phyloP scores from a whole-genome alignment of 768 basidiomycete genomes.

The Macrolepiota albuminosa region DNA sequence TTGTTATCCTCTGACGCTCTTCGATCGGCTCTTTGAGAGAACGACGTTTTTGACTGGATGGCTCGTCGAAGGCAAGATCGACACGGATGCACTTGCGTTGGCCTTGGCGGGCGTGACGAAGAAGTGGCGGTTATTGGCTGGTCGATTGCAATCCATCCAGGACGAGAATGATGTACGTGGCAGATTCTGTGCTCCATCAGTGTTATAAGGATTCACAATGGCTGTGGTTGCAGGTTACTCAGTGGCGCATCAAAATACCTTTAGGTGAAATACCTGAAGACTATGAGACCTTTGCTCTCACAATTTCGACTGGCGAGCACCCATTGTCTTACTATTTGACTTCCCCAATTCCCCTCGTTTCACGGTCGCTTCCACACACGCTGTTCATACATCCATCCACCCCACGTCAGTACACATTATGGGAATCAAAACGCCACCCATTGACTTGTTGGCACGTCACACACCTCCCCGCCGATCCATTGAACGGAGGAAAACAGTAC shows the following conservation, averaged over 20 bases:
- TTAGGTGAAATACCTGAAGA: slow-evolving; percentile 26
- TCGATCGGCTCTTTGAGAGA: slow-evolving; percentile 32
- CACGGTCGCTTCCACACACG: slow-evolving; percentile 29
- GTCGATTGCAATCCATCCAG: slow-evolving; percentile 21
- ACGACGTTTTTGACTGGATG: slow-evolving; percentile 38
- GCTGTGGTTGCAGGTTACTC: slow-evolving; percentile 18
- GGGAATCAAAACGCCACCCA: slow-evolving; percentile 30
- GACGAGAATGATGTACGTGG: slow-evolving; percentile 16
- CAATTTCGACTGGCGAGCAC: slow-evolving; percentile 25
- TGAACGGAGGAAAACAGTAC: slow-evolving; percentile 22
- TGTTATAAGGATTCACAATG: background rate
- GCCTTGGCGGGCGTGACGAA: slow-evolving; percentile 27
- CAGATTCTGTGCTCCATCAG: slow-evolving; percentile 1
- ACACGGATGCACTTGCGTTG: slow-evolving; percentile 23
- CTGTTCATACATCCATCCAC: slow-evolving; percentile 35
- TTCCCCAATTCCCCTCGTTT: slow-evolving; percentile 27
- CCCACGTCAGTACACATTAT: slow-evolving; percentile 29
- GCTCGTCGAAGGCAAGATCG: slow-evolving; percentile 36
- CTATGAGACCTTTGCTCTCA: slow-evolving; percentile 33
- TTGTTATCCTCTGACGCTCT: slow-evolving; percentile 28
- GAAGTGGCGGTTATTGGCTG: slow-evolving; percentile 30
- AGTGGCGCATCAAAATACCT: slow-evolving; percentile 34
- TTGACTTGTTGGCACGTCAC: slow-evolving; percentile 42
- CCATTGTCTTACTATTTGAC: slow-evolving; percentile 32
- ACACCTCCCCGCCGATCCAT: slow-evolving; percentile 29